Evolutionary conservation across 2,329 filamentous ascomycete species (phyloP).

Genomic region (Exophiala sp.): DNA sequence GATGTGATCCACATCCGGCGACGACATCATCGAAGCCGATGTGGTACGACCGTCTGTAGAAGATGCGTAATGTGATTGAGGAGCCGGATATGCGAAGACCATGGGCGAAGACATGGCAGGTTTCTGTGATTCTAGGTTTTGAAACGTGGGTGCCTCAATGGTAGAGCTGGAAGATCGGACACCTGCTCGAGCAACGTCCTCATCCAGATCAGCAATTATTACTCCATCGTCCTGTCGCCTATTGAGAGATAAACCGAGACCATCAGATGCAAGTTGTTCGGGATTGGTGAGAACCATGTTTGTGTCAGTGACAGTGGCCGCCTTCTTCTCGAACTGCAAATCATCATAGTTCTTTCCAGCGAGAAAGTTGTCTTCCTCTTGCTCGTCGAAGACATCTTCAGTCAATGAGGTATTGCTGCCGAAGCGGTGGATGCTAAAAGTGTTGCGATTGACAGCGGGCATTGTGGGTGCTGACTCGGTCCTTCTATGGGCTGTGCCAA

Average conservation of each 20-base stretch:
- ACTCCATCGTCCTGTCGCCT: constrained; percentile 20
- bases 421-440: constrained; percentile 37
- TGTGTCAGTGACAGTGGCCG: neutral
- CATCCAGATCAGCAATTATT: constrained; percentile 26
- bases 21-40: constrained; percentile 44
- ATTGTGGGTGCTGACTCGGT: constrained; percentile 49
- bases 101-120: constrained; percentile 42
- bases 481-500: constrained; percentile 39
- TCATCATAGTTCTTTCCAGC: constrained; percentile 29
- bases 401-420: constrained; percentile 38
- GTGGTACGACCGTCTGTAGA: constrained; percentile 35
- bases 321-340: constrained; percentile 5
- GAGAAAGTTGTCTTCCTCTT: constrained; percentile 49
- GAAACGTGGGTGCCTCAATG: constrained; percentile 24
- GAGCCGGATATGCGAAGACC: constrained; percentile 38
- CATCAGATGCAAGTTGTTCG: constrained; percentile 20
- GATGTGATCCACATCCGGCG: constrained; percentile 41
- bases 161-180: constrained; percentile 29
- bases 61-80: constrained; percentile 39
- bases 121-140: constrained; percentile 32
- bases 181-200: constrained; percentile 19
- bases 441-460: constrained; percentile 46
- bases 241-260: constrained; percentile 23
- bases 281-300: constrained; percentile 14
- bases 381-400: constrained; percentile 49